Evolutionary conservation across 495 filamentous ascomycete species (phyloP).

Genomic region (Penicillium roqueforti): DNA sequence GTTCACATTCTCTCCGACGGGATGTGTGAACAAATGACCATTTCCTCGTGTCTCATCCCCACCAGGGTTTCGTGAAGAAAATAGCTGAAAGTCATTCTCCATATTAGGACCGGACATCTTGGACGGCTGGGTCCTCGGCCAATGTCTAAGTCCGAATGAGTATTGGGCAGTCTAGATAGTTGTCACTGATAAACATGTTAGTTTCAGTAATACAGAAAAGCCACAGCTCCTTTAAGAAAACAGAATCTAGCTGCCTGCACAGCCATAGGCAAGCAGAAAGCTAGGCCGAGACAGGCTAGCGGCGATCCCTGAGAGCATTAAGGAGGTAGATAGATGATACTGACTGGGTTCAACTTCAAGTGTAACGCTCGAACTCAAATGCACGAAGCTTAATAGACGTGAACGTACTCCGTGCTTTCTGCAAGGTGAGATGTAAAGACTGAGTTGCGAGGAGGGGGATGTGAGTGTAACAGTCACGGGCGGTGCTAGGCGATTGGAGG

Average conservation of each 20-base stretch:
- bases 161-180: background rate
- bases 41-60: conserved; percentile 23
- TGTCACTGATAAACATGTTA: conserved; percentile 11
- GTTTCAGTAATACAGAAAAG: background rate
- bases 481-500: conserved; percentile 9
- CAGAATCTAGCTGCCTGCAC: conserved; percentile 4
- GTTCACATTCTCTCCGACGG: conserved; percentile 25
- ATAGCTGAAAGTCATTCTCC: conserved; percentile 42
- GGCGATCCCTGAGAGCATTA: background rate
- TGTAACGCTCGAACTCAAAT: background rate
- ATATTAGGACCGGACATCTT: conserved; percentile 29
- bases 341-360: conserved; percentile 9
- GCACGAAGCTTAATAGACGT: background rate
- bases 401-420: background rate
- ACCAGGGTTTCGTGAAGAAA: conserved; percentile 29
- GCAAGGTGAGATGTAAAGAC: conserved; percentile 10
- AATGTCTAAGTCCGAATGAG: conserved; percentile 1
- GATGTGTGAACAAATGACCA: conserved; percentile 13
- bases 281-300: conserved; percentile 1
- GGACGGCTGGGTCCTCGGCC: conserved; percentile 18
- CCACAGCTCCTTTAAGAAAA: background rate
- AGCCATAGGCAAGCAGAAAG: background rate
- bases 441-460: conserved; percentile 14
- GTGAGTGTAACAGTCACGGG: conserved; percentile 17
- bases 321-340: conserved; percentile 6